phyloP scores from a whole-genome alignment of 75 land plant species.

The Selaginella moellendorffii region DNA sequence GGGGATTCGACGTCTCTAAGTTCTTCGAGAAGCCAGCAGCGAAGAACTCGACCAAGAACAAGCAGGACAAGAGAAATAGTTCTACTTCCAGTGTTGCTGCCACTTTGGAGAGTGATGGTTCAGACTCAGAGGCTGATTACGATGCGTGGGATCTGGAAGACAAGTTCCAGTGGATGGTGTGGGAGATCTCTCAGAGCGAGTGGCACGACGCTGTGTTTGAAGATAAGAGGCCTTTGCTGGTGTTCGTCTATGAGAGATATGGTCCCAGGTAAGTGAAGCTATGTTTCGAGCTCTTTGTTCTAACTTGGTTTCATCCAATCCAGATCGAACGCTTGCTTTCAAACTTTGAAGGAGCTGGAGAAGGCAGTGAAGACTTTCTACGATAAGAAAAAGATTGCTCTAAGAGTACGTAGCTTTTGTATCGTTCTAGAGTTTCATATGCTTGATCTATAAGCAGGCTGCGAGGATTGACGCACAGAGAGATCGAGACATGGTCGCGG shows the following conservation, averaged over 20 bases:
- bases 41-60: not conserved
- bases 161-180: not conserved
- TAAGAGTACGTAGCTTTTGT: not conserved
- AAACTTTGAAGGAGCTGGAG: not conserved
- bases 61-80: not conserved
- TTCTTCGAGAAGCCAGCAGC: not conserved
- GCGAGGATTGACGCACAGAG: constrained; percentile 9
- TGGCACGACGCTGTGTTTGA: not conserved
- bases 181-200: not conserved
- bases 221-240: not conserved
- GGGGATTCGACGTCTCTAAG: not conserved
- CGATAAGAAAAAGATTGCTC: constrained; percentile 1
- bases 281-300: not conserved
- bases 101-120: too few relatives aligned
- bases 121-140: not conserved
- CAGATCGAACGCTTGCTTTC: not conserved
- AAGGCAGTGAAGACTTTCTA: not conserved
- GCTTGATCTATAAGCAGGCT: constrained; percentile 10
- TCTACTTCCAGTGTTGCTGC: too few relatives aligned
- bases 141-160: not conserved
- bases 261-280: not conserved
- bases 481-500: not conserved
- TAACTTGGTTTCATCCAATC: not conserved
- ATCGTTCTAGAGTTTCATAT: constrained; percentile 7
- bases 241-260: not conserved